Evolutionary conservation across 768 basidiomycete species (phyloP).

Genomic region (Nidula microcarpa): DNA sequence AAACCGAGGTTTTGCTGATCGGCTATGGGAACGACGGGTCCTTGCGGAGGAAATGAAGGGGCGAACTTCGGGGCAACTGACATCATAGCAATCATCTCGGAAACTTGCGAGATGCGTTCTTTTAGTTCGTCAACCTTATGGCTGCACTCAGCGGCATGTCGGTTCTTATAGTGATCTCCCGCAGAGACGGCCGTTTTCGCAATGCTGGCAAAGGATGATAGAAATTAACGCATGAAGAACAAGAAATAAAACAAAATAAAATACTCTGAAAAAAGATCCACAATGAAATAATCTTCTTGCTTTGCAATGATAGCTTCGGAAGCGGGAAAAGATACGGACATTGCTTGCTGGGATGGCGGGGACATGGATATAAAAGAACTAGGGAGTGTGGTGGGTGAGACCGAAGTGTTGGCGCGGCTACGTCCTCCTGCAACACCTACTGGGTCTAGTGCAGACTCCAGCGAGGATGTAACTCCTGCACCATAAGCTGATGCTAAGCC

Average conservation of each 20-base stretch:
- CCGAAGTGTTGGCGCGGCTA: conserved; percentile 36
- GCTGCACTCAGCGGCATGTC: conserved; percentile 43
- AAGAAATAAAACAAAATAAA: conserved; percentile 17
- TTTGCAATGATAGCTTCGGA: conserved; percentile 10
- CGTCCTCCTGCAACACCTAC: conserved; percentile 24
- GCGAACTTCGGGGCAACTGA: conserved; percentile 9
- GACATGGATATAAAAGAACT: conserved; percentile 16
- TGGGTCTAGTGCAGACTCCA: conserved; percentile 42
- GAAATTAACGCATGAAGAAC: not conserved
- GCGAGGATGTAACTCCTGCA: conserved; percentile 35
- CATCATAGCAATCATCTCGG: conserved; percentile 48
- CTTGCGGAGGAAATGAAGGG: conserved; percentile 2
- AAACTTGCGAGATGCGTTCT: conserved; percentile 48
- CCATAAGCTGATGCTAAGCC: conserved; percentile 33
- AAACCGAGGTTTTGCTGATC: not conserved
- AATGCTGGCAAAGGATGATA: conserved; percentile 37
- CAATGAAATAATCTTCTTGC: conserved; percentile 31
- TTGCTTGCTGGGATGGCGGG: conserved; percentile 4
- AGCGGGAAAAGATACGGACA: conserved; percentile 12
- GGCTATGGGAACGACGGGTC: not conserved
- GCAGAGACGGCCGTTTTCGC: conserved; percentile 59
- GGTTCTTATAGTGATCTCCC: conserved; percentile 44
- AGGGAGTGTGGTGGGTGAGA: conserved; percentile 20
- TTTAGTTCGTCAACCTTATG: conserved; percentile 54
- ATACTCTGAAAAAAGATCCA: conserved; percentile 50